Evolutionary conservation across 345 rosid genomes (phyloP).

Genomic region (Lumnitzera littorea): DNA sequence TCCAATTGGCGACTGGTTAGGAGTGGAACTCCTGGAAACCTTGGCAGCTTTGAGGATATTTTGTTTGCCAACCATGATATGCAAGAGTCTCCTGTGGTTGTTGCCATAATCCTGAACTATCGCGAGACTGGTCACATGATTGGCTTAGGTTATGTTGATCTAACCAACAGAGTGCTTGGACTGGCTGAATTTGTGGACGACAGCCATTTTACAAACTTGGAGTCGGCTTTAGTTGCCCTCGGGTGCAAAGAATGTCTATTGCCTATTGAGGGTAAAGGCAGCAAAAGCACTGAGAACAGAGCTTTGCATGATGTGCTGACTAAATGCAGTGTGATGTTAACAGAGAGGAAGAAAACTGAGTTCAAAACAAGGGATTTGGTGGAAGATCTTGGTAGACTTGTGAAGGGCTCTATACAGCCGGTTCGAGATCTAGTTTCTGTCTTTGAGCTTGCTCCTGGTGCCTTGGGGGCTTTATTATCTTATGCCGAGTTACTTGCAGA

Average conservation of each 20-base stretch:
- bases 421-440: slow-evolving; percentile 73
- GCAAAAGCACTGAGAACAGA: slow-evolving; percentile 49
- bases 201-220: slow-evolving; percentile 84
- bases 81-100: slow-evolving; percentile 85
- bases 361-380: slow-evolving; percentile 86
- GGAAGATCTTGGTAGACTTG: slow-evolving; percentile 80
- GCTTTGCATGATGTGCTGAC: slow-evolving; percentile 53
- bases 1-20: slow-evolving; percentile 85
- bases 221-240: slow-evolving; percentile 84
- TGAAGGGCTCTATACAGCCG: slow-evolving; percentile 80
- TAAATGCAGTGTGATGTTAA: slow-evolving; percentile 77
- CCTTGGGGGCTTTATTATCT: slow-evolving; percentile 74
- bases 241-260: slow-evolving; percentile 95
- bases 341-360: slow-evolving; percentile 81
- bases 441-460: slow-evolving; percentile 80
- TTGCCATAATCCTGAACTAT: slow-evolving; percentile 56
- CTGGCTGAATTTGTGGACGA: slow-evolving; percentile 94
- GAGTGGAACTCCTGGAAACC: slow-evolving; percentile 87
- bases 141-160: slow-evolving; percentile 83
- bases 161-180: slow-evolving; percentile 68
- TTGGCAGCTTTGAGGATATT: slow-evolving; percentile 94
- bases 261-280: slow-evolving; percentile 65
- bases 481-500: slow-evolving; percentile 82
- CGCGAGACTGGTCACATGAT: slow-evolving; percentile 61
- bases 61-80: slow-evolving; percentile 89